A percentile compares a stretch with the other conserved stretches of the same genome.
Evolutionary conservation across 495 filamentous ascomycete species (phyloP).

Genomic region (Talaromyces borbonicus): DNA sequence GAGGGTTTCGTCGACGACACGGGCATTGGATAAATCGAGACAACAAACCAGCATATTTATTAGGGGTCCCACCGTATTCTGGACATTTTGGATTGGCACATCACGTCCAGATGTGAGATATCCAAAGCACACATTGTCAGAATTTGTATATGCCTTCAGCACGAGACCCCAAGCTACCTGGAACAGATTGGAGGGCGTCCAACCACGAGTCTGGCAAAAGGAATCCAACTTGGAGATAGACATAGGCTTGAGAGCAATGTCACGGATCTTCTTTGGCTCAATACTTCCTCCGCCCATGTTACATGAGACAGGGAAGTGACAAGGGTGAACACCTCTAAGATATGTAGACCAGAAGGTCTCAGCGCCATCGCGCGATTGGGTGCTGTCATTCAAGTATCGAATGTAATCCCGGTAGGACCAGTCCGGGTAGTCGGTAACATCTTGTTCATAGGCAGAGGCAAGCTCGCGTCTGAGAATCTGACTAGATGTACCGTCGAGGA

Average conservation of each 20-base stretch:
- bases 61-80: slow-evolving; percentile 23
- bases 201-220: slow-evolving; percentile 23
- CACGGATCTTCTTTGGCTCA: background rate
- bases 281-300: background rate
- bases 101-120: slow-evolving; percentile 21
- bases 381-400: slow-evolving; percentile 24
- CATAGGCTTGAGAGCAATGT: background rate
- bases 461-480: slow-evolving; percentile 13
- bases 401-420: slow-evolving; percentile 15
- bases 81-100: slow-evolving; percentile 16
- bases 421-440: background rate
- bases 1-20: too few species aligned
- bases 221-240: slow-evolving; percentile 16
- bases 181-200: slow-evolving; percentile 27
- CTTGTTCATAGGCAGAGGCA: slow-evolving; percentile 3
- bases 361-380: slow-evolving; percentile 9
- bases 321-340: slow-evolving; percentile 28
- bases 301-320: slow-evolving; percentile 31
- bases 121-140: slow-evolving; percentile 34
- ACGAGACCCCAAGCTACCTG: slow-evolving; percentile 34
- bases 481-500: slow-evolving; percentile 21
- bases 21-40: too few species aligned
- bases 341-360: slow-evolving; percentile 5
- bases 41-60: too few species aligned
- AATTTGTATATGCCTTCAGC: slow-evolving; percentile 26